Base-by-base conservation (phyloP, 257 asterid species). In the Gardenia jasminoides region DNA sequence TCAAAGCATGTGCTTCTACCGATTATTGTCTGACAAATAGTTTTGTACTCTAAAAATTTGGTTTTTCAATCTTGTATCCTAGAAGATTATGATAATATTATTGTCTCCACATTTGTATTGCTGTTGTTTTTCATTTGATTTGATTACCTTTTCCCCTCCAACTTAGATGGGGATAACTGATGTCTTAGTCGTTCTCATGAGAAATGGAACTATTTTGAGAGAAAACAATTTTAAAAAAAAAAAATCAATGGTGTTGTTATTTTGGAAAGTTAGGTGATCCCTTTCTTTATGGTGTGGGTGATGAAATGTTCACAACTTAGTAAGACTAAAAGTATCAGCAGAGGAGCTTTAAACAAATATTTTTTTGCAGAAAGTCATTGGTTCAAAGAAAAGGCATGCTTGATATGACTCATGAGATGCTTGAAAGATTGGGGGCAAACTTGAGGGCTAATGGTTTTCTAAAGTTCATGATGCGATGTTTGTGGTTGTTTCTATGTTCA, bases 141-240 rank as follows among this genome's bases (percentile, higher is more conserved):
- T 70, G 62, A 64, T 72, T 47, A 66, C 24, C 74, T 80, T 36
- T 82, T 69, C 43, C 75, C 74, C n/a, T 67, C 71, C 82, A 44
- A 76, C 66, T 50, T 19, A 94, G 99, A 96, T 96, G 99, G 99
- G 99, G 75, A 96, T 90, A 84, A 97, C 99, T 69, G 99, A 96
- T 86, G 99, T 97, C 66, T 93, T 96, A 67, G 96, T 96, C 80
- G 99, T 93, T 82, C 99, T 96, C 74, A 98, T 96, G 83, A 96
- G 99, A 76, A 96, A 98, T 67, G 99, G 99, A 85, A 95, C 97
- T 78, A 96, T 98, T 56, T 81, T 96, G 87, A 90, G 85, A 79
- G 99, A 95, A 76, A 95, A 95, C 81, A 93, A 93, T 85, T 85
- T 95, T n/a, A n/a, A n/a, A n/a, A 89, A 95, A 95, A 0, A 87